phyloP scores from a whole-genome alignment of 2,329 filamentous ascomycete genomes.

The Aspergillus melleus region DNA sequence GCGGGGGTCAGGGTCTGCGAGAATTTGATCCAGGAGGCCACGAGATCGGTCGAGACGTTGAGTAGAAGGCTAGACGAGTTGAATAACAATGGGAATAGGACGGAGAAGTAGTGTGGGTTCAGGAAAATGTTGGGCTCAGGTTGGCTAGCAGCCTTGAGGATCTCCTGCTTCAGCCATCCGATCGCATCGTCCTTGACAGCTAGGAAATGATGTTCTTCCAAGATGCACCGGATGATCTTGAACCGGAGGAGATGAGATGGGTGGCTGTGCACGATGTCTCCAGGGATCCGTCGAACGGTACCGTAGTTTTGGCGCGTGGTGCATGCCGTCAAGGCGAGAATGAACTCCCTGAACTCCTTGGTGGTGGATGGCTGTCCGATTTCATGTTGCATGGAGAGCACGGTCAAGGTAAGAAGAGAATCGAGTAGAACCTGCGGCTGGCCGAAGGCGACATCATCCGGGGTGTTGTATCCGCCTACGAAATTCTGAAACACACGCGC shows the following conservation, averaged over 20 bases:
- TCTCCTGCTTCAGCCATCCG: slow-evolving; percentile 62
- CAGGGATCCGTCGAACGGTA: slow-evolving; percentile 39
- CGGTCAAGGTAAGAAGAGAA: slow-evolving; percentile 53
- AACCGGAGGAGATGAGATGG: slow-evolving; percentile 53
- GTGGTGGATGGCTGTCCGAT: slow-evolving; percentile 49
- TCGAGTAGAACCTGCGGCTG: slow-evolving; percentile 57
- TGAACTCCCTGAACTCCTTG: slow-evolving; percentile 53
- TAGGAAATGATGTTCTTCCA: slow-evolving; percentile 55
- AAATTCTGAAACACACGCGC: slow-evolving; percentile 54
- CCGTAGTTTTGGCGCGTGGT: slow-evolving; percentile 36
- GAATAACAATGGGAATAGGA: slow-evolving; percentile 54
- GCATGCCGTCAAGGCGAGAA: slow-evolving; percentile 48
- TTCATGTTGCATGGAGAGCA: slow-evolving; percentile 50
- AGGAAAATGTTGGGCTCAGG: slow-evolving; percentile 33
- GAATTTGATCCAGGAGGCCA: slow-evolving; percentile 49
- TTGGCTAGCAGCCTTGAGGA: slow-evolving; percentile 47
- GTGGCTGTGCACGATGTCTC: slow-evolving; percentile 50
- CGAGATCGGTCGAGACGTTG: slow-evolving; percentile 35
- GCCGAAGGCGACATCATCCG: slow-evolving; percentile 40
- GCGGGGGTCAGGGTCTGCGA: slow-evolving; percentile 49
- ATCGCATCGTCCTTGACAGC: slow-evolving; percentile 59
- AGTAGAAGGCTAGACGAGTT: slow-evolving; percentile 47
- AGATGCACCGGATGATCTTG: slow-evolving; percentile 55
- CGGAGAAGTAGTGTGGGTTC: slow-evolving; percentile 37
- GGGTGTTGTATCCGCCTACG: slow-evolving; percentile 44